Conservation (phyloP, 257 asterid genomes). For the Nicotiana paniculata region DNA sequence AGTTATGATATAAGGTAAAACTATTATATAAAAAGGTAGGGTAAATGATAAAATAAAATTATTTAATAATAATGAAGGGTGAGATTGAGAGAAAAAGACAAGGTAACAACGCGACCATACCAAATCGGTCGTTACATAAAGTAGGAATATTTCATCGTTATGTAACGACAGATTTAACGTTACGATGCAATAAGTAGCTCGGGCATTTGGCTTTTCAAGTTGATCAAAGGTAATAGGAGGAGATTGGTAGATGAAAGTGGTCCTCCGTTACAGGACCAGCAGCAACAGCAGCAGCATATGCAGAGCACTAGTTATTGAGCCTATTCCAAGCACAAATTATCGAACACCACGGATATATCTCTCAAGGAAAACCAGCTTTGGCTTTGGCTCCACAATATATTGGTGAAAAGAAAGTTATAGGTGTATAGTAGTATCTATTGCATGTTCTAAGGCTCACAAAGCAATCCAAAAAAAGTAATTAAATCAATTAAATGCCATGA, state of each 20-base stretch:
- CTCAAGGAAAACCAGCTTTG: neutral
- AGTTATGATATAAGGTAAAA: too few relatives aligned
- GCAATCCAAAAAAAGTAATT: conserved; percentile 1
- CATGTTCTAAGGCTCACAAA: conserved; percentile 69
- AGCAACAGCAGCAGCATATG: neutral
- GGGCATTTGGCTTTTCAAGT: too few relatives aligned
- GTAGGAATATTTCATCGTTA: too few relatives aligned
- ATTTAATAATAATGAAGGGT: too few relatives aligned
- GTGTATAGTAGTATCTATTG: conserved; percentile 9
- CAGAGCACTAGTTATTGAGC: neutral
- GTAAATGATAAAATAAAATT: too few relatives aligned
- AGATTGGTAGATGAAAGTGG: neutral
- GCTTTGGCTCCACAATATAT: conserved; percentile 5
- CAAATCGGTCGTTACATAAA: too few relatives aligned
- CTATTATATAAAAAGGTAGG: too few relatives aligned
- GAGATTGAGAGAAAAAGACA: too few relatives aligned
- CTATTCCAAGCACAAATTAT: neutral
- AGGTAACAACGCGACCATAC: too few relatives aligned
- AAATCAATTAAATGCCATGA: neutral
- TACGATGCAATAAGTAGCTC: too few relatives aligned
- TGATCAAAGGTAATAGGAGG: neutral
- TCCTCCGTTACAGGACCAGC: neutral
- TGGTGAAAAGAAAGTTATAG: neutral
- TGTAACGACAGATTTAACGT: too few relatives aligned
- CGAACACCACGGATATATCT: neutral